phyloP scores from a whole-genome alignment of 345 rosid species.

The Citrus medica region DNA sequence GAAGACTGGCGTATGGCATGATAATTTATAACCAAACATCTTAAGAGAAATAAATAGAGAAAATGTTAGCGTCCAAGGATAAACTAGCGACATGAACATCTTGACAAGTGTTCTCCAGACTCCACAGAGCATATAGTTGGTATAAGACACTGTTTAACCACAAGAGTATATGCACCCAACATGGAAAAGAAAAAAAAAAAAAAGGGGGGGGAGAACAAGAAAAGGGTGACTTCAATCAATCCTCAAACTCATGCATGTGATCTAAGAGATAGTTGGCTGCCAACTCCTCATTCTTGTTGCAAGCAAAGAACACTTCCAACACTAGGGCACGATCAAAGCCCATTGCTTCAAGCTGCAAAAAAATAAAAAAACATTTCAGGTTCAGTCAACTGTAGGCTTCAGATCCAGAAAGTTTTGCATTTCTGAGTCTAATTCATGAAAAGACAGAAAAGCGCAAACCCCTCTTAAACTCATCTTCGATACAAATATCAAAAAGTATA shows the following conservation, averaged over 20 bases:
- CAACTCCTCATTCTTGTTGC: conserved; percentile 96
- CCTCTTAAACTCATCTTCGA: not conserved
- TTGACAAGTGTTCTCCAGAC: not conserved
- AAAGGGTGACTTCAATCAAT: conserved; percentile 33
- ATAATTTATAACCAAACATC: not conserved
- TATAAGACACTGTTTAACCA: not conserved
- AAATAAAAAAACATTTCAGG: not conserved
- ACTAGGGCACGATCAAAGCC: conserved; percentile 81
- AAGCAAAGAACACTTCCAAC: conserved; percentile 83
- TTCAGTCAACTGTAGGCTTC: not conserved
- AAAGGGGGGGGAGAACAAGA: not conserved
- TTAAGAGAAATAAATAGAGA: not conserved
- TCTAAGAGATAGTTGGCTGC: conserved; percentile 95
- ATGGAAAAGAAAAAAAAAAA: not conserved
- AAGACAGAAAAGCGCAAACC: not conserved
- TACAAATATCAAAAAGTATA: too few relatives aligned
- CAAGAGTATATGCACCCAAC: conserved; percentile 2
- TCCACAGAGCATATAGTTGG: not conserved
- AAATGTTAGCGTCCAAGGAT: not conserved
- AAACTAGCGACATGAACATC: conserved; percentile 1
- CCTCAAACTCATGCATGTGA: conserved; percentile 90
- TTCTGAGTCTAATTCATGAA: not conserved
- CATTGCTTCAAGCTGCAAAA: conserved; percentile 80
- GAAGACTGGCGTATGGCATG: not conserved
- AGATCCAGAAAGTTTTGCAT: not conserved